Conservation (phyloP, 2,329 filamentous ascomycete species). For the Ophiostoma montium region DNA sequence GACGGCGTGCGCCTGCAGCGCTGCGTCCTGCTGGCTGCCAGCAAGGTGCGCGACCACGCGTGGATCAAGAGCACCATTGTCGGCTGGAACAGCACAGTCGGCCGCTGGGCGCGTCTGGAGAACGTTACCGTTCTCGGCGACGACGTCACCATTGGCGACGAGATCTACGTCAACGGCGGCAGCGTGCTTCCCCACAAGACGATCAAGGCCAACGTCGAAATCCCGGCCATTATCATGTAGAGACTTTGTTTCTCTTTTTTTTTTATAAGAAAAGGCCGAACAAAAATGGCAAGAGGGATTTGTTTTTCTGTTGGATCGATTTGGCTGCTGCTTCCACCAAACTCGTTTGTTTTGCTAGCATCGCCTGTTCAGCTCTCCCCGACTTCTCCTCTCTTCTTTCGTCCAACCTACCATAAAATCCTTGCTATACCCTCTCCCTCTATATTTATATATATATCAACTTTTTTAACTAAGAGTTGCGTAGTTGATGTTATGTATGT, state of each 20-base stretch:
- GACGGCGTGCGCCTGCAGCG: conserved; percentile 91
- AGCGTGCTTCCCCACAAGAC: conserved; percentile 95
- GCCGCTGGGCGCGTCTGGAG: conserved; percentile 90
- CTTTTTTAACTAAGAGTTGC: neutral
- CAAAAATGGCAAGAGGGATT: neutral
- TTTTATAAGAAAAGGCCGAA: neutral
- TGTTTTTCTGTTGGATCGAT: too few species aligned
- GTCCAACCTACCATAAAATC: neutral
- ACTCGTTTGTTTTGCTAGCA: neutral
- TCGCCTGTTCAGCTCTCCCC: conserved; percentile 5
- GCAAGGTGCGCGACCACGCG: conserved; percentile 95
- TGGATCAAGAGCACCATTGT: conserved; percentile 99
- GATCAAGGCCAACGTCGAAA: conserved; percentile 96
- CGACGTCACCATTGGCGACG: conserved; percentile 93
- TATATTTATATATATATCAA: neutral
- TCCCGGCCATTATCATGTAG: conserved; percentile 55
- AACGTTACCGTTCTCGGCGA: conserved; percentile 97
- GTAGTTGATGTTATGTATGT: too few species aligned
- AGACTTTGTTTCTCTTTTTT: neutral
- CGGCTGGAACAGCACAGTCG: conserved; percentile 93
- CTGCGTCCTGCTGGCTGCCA: conserved; percentile 75
- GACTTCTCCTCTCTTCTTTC: neutral
- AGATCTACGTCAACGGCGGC: conserved; percentile 96
- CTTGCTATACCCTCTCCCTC: neutral
- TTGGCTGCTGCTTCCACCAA: too few species aligned